These are phyloP conservation scores for Solanum bulbocastanum DNA, from an alignment of 257 asterid genomes.

Conservation along the genomic window DNA sequence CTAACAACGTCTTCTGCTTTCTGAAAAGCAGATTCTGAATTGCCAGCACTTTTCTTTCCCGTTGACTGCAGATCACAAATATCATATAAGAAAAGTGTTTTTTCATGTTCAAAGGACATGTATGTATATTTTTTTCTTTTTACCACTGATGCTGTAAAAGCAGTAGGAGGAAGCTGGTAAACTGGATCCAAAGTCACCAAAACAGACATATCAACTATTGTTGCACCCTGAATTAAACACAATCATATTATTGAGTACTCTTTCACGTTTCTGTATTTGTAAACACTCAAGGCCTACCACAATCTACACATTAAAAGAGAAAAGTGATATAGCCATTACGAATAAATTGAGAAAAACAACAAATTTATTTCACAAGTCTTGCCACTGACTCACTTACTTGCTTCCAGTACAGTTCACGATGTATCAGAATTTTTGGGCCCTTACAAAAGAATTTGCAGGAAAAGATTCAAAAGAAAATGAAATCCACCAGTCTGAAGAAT, in stretches of 20 bases:
- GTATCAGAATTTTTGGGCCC: background rate
- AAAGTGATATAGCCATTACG: background rate
- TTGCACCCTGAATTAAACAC: conserved; percentile 61
- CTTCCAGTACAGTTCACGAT: background rate
- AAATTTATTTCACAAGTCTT: background rate
- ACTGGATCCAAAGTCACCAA: conserved; percentile 46
- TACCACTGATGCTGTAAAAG: conserved; percentile 48
- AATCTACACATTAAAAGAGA: background rate
- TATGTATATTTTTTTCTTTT: background rate
- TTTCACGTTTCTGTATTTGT: background rate
- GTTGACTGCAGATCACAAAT: conserved; percentile 29
- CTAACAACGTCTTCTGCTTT: conserved; percentile 93
- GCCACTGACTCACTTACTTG: background rate
- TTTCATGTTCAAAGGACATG: background rate
- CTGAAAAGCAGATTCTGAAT: conserved; percentile 55
- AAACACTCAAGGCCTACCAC: background rate
- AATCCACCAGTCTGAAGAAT: background rate
- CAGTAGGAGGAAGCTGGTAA: conserved; percentile 74
- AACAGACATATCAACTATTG: conserved; percentile 85
- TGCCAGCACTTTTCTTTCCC: conserved; percentile 26
- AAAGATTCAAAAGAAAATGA: background rate
- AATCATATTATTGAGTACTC: background rate
- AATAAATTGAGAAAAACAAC: background rate
- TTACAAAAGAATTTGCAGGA: background rate
- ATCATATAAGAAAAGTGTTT: background rate